Evolutionary conservation across 192 early-diverging fungal genomes (phyloP).

Genomic region (Coemansia pectinata): DNA sequence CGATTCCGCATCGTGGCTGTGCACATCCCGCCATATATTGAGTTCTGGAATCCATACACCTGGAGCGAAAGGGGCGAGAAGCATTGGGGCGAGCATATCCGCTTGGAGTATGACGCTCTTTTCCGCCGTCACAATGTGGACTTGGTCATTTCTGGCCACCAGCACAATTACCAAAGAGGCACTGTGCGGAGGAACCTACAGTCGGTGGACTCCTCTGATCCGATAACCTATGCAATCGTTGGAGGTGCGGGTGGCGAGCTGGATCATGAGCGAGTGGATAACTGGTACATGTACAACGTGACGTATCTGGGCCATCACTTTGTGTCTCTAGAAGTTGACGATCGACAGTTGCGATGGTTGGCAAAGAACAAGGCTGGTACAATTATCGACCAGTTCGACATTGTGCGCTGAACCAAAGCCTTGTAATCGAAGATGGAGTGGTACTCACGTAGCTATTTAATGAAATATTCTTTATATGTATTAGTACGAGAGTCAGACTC

Average conservation of each 20-base stretch:
- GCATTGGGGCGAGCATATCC: slow-evolving; percentile 71
- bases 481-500: neutral
- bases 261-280: slow-evolving; percentile 63
- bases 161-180: slow-evolving; percentile 73
- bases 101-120: slow-evolving; percentile 63
- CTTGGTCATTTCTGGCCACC: slow-evolving; percentile 74
- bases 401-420: neutral
- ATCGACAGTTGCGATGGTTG: slow-evolving; percentile 25
- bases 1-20: slow-evolving; percentile 67
- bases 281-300: slow-evolving; percentile 64
- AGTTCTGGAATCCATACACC: slow-evolving; percentile 71
- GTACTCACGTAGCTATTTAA: too few relatives aligned
- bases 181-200: slow-evolving; percentile 12
- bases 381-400: slow-evolving; percentile 31
- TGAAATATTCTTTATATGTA: too few relatives aligned
- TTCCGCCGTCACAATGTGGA: slow-evolving; percentile 70
- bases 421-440: neutral
- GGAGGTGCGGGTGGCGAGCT: slow-evolving; percentile 73
- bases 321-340: slow-evolving; percentile 49
- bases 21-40: slow-evolving; percentile 73
- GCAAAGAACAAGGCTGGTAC: slow-evolving; percentile 20
- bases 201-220: slow-evolving; percentile 29
- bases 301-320: slow-evolving; percentile 56
- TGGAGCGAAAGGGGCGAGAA: slow-evolving; percentile 69
- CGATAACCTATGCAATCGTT: slow-evolving; percentile 66